A percentile compares a stretch with the other conserved stretches of the same genome.
Conservation (phyloP, 352 stramenopile species). For the Phytophthora boehmeriae region DNA sequence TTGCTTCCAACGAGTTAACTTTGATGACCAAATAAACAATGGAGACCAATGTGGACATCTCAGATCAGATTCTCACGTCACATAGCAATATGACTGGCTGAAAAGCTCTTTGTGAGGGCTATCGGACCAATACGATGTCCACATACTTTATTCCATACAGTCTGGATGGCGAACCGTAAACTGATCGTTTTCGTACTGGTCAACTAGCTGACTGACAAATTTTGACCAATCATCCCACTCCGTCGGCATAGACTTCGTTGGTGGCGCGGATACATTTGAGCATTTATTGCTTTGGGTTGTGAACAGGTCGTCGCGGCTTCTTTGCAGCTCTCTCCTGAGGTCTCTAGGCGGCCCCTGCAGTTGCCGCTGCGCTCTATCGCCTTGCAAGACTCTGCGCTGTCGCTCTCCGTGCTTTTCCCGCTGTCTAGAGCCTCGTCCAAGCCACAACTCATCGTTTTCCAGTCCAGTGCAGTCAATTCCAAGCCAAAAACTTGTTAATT, state of each 20-base stretch:
- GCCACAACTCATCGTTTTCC: background rate
- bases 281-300: slow-evolving; percentile 23
- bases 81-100: background rate
- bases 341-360: background rate
- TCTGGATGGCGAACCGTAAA: no score
- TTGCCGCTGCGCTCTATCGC: background rate
- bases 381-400: background rate
- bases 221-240: slow-evolving; percentile 20
- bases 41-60: slow-evolving; percentile 1
- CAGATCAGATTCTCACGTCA: background rate
- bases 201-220: background rate
- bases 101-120: background rate
- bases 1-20: no score
- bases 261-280: slow-evolving; percentile 28
- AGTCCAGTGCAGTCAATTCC: background rate
- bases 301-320: background rate
- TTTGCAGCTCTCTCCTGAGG: slow-evolving; percentile 7
- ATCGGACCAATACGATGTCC: background rate
- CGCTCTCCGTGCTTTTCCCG: slow-evolving; percentile 3
- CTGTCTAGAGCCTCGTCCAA: background rate
- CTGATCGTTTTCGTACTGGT: background rate
- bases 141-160: no score
- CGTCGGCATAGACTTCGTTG: slow-evolving; percentile 27
- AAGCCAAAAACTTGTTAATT: slow-evolving; percentile 14
- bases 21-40: no score